phyloP scores from a whole-genome alignment of 2,329 filamentous ascomycete genomes.

The Talaromyces pinophilus region DNA sequence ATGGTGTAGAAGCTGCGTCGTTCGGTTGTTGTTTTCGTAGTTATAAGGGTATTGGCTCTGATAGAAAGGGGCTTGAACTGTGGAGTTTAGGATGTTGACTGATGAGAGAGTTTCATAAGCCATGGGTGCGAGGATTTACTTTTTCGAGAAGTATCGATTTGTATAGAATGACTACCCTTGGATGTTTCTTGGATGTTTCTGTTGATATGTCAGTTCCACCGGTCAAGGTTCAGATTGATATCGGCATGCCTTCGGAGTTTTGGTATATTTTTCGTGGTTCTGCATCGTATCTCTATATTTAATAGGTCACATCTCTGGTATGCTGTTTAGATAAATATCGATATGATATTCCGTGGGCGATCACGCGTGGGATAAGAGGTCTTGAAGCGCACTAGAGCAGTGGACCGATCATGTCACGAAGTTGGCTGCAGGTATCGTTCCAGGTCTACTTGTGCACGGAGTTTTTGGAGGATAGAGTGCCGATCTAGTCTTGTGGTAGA shows the following conservation, averaged over 20 bases:
- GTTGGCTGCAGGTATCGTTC: not conserved
- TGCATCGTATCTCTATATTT: not conserved
- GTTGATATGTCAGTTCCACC: not conserved
- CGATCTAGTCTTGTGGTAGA: not conserved
- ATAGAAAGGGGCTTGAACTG: not conserved
- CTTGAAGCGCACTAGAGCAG: not conserved
- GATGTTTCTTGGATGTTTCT: not conserved
- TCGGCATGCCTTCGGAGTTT: not conserved
- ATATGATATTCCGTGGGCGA: not conserved
- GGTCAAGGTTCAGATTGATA: not conserved
- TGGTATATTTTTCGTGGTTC: not conserved
- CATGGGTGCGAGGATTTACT: not conserved
- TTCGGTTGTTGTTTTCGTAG: not conserved
- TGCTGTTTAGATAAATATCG: not conserved
- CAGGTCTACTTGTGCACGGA: not conserved
- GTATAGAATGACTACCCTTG: not conserved
- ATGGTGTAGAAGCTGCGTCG: not conserved
- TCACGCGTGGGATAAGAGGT: not conserved
- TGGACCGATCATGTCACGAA: not conserved
- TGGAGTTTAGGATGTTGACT: not conserved
- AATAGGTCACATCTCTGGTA: no score
- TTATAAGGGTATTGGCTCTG: not conserved
- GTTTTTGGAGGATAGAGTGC: not conserved
- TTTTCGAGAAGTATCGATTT: not conserved
- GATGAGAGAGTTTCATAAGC: not conserved